These are phyloP conservation scores for Fusarium chlamydosporum DNA, from an alignment of 2,329 filamentous ascomycete species.

Conservation along the genomic window DNA sequence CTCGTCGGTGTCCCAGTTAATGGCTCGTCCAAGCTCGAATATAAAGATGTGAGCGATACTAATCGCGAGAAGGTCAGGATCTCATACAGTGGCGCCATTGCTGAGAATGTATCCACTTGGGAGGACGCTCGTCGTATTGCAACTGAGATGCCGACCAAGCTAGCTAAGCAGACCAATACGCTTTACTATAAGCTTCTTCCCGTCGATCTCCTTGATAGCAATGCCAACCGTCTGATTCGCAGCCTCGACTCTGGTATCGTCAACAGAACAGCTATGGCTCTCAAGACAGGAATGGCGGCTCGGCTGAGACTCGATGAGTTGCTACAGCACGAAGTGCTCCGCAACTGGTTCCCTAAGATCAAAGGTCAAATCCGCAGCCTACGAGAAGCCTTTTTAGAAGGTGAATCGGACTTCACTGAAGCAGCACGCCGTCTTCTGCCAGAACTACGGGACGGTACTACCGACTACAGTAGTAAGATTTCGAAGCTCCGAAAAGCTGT, in stretches of 20 bases:
- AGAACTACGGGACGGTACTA: conserved; percentile 8
- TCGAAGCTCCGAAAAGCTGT: conserved; percentile 1
- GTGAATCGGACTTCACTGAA: background rate
- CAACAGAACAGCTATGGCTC: conserved; percentile 6
- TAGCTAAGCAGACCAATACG: conserved; percentile 11
- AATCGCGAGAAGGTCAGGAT: conserved; percentile 10
- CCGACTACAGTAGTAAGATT: conserved; percentile 4
- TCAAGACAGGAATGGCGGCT: conserved; percentile 2
- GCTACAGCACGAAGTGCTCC: conserved; percentile 3
- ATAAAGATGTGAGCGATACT: conserved; percentile 1
- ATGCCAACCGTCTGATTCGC: conserved; percentile 4
- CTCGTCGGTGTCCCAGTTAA: conserved; percentile 4
- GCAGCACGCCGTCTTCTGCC: conserved; percentile 3
- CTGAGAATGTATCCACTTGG: conserved; percentile 9
- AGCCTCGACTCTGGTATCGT: conserved; percentile 4
- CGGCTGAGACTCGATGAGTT: conserved; percentile 8
- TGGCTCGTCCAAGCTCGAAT: conserved; percentile 7
- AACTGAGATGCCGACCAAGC: conserved; percentile 2
- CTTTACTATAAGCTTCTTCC: conserved; percentile 9
- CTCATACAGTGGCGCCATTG: conserved; percentile 11
- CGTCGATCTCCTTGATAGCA: conserved; percentile 3
- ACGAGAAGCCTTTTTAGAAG: background rate
- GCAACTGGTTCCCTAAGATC: conserved; percentile 1
- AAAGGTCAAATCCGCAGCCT: conserved; percentile 4
- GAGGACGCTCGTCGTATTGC: conserved; percentile 11